Percentiles rank a stretch among this genome's conserved stretches.
Conservation (phyloP, 805 yeast species). For the Metschnikowia matae region DNA sequence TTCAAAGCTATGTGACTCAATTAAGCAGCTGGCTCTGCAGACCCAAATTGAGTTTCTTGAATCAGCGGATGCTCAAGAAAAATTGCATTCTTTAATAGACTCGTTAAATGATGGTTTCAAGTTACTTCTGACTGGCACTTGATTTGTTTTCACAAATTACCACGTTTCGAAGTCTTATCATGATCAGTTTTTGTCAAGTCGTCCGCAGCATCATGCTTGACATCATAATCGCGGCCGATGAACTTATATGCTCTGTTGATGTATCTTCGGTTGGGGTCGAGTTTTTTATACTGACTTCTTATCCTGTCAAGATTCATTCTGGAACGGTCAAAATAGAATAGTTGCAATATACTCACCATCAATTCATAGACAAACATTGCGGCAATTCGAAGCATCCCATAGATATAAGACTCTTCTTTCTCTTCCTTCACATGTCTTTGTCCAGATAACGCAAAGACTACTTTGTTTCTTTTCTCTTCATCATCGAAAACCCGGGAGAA, state of each 20-base stretch:
- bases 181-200: conserved; percentile 7
- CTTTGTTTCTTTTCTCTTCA: conserved; percentile 24
- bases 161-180: background rate
- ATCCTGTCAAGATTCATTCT: conserved; percentile 43
- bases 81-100: conserved; percentile 1
- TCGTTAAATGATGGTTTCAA: background rate
- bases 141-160: background rate
- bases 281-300: conserved; percentile 33
- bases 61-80: background rate
- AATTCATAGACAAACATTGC: conserved; percentile 33
- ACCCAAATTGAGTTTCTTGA: conserved; percentile 1
- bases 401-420: background rate
- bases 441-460: conserved; percentile 29
- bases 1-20: background rate
- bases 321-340: conserved; percentile 37
- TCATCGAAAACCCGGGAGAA: conserved; percentile 31
- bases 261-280: conserved; percentile 38
- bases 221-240: conserved; percentile 19
- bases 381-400: conserved; percentile 1
- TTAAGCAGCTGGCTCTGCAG: conserved; percentile 1
- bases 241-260: conserved; percentile 35
- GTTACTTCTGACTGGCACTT: background rate
- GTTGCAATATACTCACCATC: conserved; percentile 27
- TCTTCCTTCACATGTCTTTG: conserved; percentile 8
- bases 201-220: background rate